phyloP scores from a whole-genome alignment of 2,329 filamentous ascomycete species.

The Aspergillus fructus region DNA sequence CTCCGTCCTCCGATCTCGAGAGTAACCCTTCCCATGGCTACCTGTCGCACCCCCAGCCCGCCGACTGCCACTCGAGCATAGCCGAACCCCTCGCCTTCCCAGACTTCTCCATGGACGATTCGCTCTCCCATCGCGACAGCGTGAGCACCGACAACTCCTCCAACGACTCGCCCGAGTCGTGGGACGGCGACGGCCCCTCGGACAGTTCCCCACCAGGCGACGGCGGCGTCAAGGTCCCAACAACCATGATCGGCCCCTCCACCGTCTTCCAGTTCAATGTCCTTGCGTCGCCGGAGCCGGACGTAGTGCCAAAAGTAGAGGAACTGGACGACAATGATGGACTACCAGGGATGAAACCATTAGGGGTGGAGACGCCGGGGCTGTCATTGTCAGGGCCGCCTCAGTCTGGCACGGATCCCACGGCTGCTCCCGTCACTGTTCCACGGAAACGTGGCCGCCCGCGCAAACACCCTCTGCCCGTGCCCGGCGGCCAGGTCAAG shows the following conservation, averaged over 20 bases:
- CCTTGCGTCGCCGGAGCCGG: constrained; percentile 20
- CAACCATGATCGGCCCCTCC: constrained; percentile 20
- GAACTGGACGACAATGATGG: constrained; percentile 49
- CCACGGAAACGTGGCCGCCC: constrained; percentile 73
- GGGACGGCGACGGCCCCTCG: constrained; percentile 25
- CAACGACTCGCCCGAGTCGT: constrained; percentile 30
- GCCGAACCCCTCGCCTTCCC: constrained; percentile 26
- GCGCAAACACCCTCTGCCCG: constrained; percentile 71
- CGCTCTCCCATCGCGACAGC: constrained; percentile 31
- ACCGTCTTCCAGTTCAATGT: constrained; percentile 26
- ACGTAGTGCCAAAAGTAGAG: constrained; percentile 54
- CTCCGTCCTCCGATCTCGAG: constrained; percentile 22
- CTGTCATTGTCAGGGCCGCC: no score
- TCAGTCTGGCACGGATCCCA: constrained; percentile 10
- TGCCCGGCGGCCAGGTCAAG: constrained; percentile 63
- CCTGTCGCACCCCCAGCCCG: constrained; percentile 4
- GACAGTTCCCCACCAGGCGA: constrained; percentile 23
- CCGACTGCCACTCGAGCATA: constrained; percentile 20
- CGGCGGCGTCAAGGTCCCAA: constrained; percentile 20
- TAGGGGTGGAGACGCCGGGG: constrained; percentile 26
- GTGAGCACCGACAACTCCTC: constrained; percentile 36
- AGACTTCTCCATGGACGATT: constrained; percentile 28
- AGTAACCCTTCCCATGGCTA: constrained; percentile 12
- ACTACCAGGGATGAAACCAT: constrained; percentile 31
- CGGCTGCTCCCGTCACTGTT: constrained; percentile 34